Percentiles rank a stretch among this genome's conserved stretches.
These are phyloP conservation scores for Wickerhamiella cacticola DNA, from an alignment of 805 yeast genomes.

Conservation along the genomic window DNA sequence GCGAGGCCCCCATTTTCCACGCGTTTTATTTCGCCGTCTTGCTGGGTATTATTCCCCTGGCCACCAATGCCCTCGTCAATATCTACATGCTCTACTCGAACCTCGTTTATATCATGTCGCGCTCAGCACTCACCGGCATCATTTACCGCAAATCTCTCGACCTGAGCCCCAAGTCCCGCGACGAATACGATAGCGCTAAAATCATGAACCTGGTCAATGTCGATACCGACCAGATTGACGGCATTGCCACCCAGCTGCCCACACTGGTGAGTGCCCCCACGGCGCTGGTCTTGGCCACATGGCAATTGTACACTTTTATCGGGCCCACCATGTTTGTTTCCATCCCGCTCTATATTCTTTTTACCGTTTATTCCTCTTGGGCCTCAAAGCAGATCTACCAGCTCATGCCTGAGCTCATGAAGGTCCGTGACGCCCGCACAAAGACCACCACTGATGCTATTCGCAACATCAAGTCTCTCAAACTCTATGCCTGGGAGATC, in stretches of 20 bases:
- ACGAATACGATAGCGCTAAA: constrained; percentile 69
- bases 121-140: constrained; percentile 42
- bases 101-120: constrained; percentile 17
- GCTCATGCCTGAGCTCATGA: constrained; percentile 71
- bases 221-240: constrained; percentile 78
- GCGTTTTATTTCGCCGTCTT: constrained; percentile 19
- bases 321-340: constrained; percentile 91
- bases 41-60: constrained; percentile 19
- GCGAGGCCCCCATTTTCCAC: constrained; percentile 16
- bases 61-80: constrained; percentile 16
- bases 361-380: constrained; percentile 64
- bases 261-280: constrained; percentile 85
- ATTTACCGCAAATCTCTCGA: constrained; percentile 59
- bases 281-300: constrained; percentile 62
- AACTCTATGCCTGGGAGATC: constrained; percentile 89
- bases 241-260: constrained; percentile 58
- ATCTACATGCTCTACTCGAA: constrained; percentile 13
- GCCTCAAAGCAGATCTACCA: constrained; percentile 47
- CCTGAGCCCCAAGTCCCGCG: constrained; percentile 53
- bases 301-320: constrained; percentile 55
- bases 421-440: constrained; percentile 78
- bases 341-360: constrained; percentile 55
- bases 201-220: constrained; percentile 89
- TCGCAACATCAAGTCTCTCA: constrained; percentile 80
- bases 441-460: constrained; percentile 75